phyloP scores from a whole-genome alignment of 2,329 filamentous ascomycete genomes.

The Cadophora luteo-olivacea region DNA sequence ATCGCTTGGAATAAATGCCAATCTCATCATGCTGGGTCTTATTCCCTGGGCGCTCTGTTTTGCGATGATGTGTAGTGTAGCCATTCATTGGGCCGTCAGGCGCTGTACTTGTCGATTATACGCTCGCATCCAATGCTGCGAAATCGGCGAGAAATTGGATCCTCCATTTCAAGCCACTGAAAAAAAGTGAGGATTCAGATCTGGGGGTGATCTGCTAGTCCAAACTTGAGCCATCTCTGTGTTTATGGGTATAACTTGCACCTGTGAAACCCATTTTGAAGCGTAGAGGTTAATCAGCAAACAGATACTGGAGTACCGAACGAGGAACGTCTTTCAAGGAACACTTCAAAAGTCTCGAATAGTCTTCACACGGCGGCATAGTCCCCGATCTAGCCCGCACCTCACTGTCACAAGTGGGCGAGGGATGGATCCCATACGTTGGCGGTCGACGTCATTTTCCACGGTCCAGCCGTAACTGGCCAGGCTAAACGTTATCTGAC shows the following conservation, averaged over 20 bases:
- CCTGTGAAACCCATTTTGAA: background rate
- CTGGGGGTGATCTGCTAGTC: background rate
- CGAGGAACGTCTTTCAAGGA: no score
- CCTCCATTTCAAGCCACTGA: background rate
- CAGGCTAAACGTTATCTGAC: background rate
- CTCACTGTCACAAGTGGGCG: background rate
- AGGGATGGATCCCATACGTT: constrained; percentile 12
- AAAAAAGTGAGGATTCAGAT: constrained; percentile 12
- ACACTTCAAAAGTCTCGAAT: background rate
- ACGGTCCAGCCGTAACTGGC: background rate
- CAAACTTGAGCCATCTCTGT: background rate
- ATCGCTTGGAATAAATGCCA: constrained; percentile 36
- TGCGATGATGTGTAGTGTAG: constrained; percentile 47
- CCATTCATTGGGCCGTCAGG: constrained; percentile 38
- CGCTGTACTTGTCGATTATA: constrained; percentile 33
- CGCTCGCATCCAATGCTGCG: constrained; percentile 19
- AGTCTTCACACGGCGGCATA: no score
- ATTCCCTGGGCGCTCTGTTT: constrained; percentile 47
- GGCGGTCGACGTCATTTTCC: background rate
- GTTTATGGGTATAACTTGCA: background rate
- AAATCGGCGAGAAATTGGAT: constrained; percentile 28
- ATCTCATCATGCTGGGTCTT: constrained; percentile 46
- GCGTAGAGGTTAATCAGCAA: background rate
- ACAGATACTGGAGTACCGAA: background rate
- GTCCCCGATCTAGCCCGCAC: background rate